These are phyloP conservation scores for Gentiana straminea DNA, from an alignment of 257 asterid genomes.

Conservation along the genomic window DNA sequence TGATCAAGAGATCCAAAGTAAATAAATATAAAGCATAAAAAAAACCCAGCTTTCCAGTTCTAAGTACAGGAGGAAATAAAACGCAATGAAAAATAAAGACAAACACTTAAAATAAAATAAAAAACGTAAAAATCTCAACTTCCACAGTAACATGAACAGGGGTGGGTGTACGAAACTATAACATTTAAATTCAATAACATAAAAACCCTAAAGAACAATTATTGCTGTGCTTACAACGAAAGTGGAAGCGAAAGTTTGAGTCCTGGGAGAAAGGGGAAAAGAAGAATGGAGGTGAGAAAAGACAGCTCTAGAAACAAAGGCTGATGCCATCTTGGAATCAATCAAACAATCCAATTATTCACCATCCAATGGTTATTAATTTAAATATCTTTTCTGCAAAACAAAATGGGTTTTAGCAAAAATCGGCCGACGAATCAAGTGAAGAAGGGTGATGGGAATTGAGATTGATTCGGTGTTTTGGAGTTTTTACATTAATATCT, in stretches of 20 bases:
- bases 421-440: no score
- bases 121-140: background rate
- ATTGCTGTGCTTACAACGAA: constrained; percentile 33
- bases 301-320: constrained; percentile 47
- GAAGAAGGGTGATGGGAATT: no score
- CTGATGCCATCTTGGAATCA: constrained; percentile 42
- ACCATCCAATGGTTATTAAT: constrained; percentile 12
- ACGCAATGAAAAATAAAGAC: no score
- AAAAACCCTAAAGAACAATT: background rate
- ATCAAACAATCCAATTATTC: constrained; percentile 9
- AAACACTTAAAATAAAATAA: background rate
- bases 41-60: constrained; percentile 1
- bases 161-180: background rate
- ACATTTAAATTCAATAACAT: background rate
- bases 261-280: constrained; percentile 24
- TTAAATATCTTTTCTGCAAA: background rate
- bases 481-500: no score
- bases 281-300: constrained; percentile 44
- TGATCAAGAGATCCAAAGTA: no score
- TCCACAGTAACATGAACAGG: background rate
- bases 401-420: no score
- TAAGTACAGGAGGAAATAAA: no score
- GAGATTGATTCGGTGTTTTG: no score
- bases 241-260: constrained; percentile 26
- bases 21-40: background rate